phyloP scores from a whole-genome alignment of 805 yeast species.

The Starmera quercuum region DNA sequence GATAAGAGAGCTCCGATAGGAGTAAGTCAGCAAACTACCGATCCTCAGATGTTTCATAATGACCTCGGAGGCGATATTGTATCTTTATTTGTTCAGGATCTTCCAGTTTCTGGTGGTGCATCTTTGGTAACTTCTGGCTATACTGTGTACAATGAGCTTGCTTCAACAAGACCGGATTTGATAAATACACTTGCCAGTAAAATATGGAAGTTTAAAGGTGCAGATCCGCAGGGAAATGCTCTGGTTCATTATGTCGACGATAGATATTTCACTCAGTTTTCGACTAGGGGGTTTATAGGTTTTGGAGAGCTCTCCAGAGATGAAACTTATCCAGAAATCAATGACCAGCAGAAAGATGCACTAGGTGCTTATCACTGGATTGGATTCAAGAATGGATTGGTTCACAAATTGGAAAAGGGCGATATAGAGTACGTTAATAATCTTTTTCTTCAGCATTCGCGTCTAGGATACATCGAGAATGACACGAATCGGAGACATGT shows the following conservation, averaged over 20 bases:
- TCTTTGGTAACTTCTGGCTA: constrained; percentile 1
- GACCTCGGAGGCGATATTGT: constrained; percentile 4
- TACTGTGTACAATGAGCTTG: constrained; percentile 2
- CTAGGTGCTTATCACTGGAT: constrained; percentile 3
- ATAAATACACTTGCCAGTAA: not conserved
- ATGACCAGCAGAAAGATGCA: constrained; percentile 1
- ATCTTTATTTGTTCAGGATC: constrained; percentile 1
- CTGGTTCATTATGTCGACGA: constrained; percentile 1
- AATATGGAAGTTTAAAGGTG: constrained; percentile 1
- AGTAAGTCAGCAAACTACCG: constrained; percentile 3
- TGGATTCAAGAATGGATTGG: constrained; percentile 1
- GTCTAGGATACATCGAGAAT: constrained; percentile 2
- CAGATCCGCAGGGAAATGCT: not conserved
- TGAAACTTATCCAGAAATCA: not conserved
- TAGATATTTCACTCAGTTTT: not conserved
- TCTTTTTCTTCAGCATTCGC: constrained; percentile 2
- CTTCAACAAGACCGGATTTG: constrained; percentile 1
- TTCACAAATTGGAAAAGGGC: constrained; percentile 2
- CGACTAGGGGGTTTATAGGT: constrained; percentile 2
- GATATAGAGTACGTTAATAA: constrained; percentile 4
- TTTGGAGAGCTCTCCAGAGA: constrained; percentile 2
- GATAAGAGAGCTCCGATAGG: constrained; percentile 2
- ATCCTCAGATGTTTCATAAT: constrained; percentile 4
- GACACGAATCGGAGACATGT: constrained; percentile 1
- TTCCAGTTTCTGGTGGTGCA: constrained; percentile 1